Evolutionary conservation across 2,329 filamentous ascomycete species (phyloP).

Genomic region (Xylariaceae sp.): DNA sequence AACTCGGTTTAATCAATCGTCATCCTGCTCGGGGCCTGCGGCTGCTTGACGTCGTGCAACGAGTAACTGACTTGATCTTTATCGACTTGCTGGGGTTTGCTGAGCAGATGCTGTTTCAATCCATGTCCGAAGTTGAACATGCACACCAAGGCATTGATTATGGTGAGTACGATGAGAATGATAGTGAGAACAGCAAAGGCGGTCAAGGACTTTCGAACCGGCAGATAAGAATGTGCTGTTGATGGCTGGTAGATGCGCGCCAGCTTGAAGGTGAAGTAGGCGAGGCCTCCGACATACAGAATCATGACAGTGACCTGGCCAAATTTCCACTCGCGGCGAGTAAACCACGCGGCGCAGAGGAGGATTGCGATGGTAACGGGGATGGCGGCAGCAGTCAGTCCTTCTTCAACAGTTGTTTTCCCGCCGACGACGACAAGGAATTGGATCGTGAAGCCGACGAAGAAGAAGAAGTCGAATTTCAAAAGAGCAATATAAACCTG

Average conservation of each 20-base stretch:
- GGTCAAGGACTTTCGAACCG: constrained; percentile 81
- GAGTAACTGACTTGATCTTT: constrained; percentile 52
- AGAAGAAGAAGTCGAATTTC: constrained; percentile 99
- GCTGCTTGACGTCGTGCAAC: constrained; percentile 54
- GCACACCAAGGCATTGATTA: constrained; percentile 80
- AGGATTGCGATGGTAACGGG: constrained; percentile 89
- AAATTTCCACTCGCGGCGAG: constrained; percentile 72
- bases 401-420: constrained; percentile 69
- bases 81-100: constrained; percentile 45
- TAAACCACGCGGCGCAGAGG: constrained; percentile 78
- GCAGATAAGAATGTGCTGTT: constrained; percentile 60
- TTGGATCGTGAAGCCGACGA: constrained; percentile 96
- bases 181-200: constrained; percentile 94
- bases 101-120: constrained; percentile 78
- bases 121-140: constrained; percentile 87
- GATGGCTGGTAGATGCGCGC: constrained; percentile 82
- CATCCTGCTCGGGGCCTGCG: constrained; percentile 52
- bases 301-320: constrained; percentile 78
- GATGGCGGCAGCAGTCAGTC: constrained; percentile 82
- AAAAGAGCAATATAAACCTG: constrained; percentile 96
- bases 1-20: constrained; percentile 52
- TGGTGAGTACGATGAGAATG: constrained; percentile 81
- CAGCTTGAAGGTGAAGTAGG: constrained; percentile 97
- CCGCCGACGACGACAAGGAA: constrained; percentile 87
- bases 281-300: constrained; percentile 82